Evolutionary conservation across 805 yeast genomes (phyloP), one percentile per base, ranked within the genome.

Genomic region (Cyberlindnera euphorbiae): DNA sequence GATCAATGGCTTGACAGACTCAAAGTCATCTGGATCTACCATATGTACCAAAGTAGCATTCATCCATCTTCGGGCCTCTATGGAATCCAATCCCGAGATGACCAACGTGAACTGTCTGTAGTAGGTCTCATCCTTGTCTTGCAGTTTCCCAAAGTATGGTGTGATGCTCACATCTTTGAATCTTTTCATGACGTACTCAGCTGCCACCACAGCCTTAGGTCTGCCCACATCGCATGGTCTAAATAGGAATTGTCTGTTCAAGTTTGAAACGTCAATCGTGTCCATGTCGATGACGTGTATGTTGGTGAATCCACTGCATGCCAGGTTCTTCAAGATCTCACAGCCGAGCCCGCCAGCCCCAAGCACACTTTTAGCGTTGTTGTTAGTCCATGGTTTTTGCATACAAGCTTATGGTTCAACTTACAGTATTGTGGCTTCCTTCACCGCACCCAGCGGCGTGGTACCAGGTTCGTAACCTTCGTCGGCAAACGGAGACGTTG

Each of bases 331-430:
- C 37, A 88, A 64, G 26, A 88, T 66, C 54, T 88, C 97, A 59
- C 96, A 89, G 2, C 97, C 97, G 35, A 89, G 80, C 1, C 97
- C 97, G 12, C 97, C 97, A 2, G 96, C 95, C 0, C 97, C 97
- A 3, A 89, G 80, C 58, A 88, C 69, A 21, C 57, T n/a, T n/a
- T n/a, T 51, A 17, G 8, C n/a, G 10, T 11, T 10, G 12, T 5
- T 9, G 38, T 42, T 32, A 40, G 47, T 34, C 22, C 9, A 19
- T 19, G n/a, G n/a, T 25, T 3, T n/a, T n/a, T n/a, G n/a, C n/a
- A n/a, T n/a, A n/a, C n/a, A n/a, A n/a, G n/a, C n/a, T n/a, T n/a
- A n/a, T n/a, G n/a, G n/a, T n/a, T n/a, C n/a, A n/a, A 49, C 63
- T 46, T 41, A 60, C 64, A 64, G 47, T 7, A 64, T 51, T 41